Percentiles rank a stretch among this genome's conserved stretches.
Conservation (phyloP, 768 basidiomycete genomes). For the Neoboletus subvelutipes region DNA sequence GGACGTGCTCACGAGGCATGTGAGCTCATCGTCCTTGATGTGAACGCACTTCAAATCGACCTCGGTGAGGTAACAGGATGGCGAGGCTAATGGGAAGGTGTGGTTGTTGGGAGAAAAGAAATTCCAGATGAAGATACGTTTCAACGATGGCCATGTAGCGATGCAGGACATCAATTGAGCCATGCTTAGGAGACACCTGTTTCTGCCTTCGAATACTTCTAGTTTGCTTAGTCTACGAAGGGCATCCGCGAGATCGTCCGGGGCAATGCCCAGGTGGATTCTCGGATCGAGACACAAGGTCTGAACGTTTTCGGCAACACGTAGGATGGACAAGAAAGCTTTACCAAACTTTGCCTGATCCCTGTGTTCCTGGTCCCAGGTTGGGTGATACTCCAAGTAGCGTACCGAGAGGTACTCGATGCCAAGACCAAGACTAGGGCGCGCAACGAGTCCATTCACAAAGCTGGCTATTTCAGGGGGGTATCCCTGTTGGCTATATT, state of each 20-base stretch:
- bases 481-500: neutral
- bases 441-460: neutral
- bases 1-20: neutral
- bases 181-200: neutral
- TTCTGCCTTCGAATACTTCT: neutral
- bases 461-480: constrained; percentile 9
- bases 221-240: neutral
- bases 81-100: neutral
- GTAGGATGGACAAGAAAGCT: constrained; percentile 2
- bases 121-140: neutral
- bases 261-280: neutral
- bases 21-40: constrained; percentile 10
- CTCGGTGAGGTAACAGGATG: neutral
- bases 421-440: constrained; percentile 1
- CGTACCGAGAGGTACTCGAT: constrained; percentile 8
- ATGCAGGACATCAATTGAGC: constrained; percentile 3
- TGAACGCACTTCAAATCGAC: neutral
- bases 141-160: constrained; percentile 9
- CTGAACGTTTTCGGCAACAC: neutral
- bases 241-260: neutral
- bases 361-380: no score
- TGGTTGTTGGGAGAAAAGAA: neutral
- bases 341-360: neutral
- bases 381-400: neutral
- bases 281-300: neutral